Percentiles rank a stretch among this genome's conserved stretches.
Conservation (phyloP, 306 rosid species). For the Citrullus colocynthis region DNA sequence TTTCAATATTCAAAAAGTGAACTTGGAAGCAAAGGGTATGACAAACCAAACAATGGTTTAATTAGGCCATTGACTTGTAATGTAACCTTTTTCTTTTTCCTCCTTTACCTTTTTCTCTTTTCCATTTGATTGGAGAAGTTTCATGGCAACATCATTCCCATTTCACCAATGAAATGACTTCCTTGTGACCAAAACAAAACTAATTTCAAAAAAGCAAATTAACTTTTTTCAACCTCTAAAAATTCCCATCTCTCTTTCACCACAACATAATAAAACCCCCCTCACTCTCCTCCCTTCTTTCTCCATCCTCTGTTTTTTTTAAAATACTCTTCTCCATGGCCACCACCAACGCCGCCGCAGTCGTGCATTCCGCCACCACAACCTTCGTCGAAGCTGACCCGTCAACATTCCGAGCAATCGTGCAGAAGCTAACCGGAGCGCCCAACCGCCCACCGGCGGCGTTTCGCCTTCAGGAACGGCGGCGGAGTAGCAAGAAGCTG, state of each 20-base stretch:
- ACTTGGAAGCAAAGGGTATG: not conserved
- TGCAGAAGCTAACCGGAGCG: slow-evolving; percentile 82
- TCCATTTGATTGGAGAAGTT: not conserved
- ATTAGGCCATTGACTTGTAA: not conserved
- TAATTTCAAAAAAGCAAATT: not conserved
- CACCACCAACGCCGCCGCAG: slow-evolving; percentile 34
- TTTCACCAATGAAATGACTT: not conserved
- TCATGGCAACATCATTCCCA: not conserved
- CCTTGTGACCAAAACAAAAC: no score
- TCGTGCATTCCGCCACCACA: slow-evolving; percentile 40
- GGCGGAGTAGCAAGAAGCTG: slow-evolving; percentile 47
- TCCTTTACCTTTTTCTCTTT: not conserved
- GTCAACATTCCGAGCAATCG: slow-evolving; percentile 61
- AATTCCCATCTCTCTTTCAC: not conserved
- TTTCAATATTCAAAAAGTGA: not conserved
- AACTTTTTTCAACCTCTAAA: not conserved
- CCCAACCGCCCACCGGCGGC: slow-evolving; percentile 44
- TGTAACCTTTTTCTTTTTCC: not conserved
- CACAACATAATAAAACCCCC: slow-evolving; percentile 15
- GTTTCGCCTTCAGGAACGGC: slow-evolving; percentile 82
- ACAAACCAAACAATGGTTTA: not conserved
- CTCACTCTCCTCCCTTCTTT: slow-evolving; percentile 27
- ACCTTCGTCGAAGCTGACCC: slow-evolving; percentile 84
- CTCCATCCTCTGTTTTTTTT: slow-evolving; percentile 1
- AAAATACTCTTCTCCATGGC: slow-evolving; percentile 5